phyloP scores from a whole-genome alignment of 176 grass and related monocot genomes.

The Carex scoparia region DNA sequence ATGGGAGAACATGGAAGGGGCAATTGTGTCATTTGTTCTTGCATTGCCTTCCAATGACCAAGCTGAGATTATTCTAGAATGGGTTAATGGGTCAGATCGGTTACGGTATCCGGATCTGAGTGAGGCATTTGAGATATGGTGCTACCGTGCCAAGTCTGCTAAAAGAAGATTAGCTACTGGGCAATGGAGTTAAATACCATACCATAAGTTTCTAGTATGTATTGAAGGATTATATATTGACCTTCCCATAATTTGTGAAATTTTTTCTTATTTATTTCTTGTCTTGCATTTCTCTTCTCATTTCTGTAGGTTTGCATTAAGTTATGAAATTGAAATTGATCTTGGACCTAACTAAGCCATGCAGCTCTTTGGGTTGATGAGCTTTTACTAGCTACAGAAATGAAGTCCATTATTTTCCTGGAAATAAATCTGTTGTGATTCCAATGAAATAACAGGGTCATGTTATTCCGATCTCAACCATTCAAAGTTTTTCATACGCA shows the following conservation, averaged over 20 bases:
- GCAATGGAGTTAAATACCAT: slow-evolving; percentile 42
- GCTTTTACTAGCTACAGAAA: neutral
- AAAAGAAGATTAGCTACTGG: slow-evolving; percentile 52
- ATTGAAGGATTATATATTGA: neutral
- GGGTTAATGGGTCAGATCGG: slow-evolving; percentile 67
- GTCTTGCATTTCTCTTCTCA: neutral
- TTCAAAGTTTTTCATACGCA: too few species aligned
- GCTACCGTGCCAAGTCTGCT: slow-evolving; percentile 76
- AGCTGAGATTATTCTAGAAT: slow-evolving; percentile 68
- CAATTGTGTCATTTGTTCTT: slow-evolving; percentile 64
- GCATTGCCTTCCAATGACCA: slow-evolving; percentile 82
- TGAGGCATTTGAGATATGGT: slow-evolving; percentile 96
- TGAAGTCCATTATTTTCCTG: neutral
- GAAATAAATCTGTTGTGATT: too few species aligned
- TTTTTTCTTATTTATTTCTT: neutral
- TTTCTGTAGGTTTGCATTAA: neutral
- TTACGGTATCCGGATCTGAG: slow-evolving; percentile 86
- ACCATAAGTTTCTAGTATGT: slow-evolving; percentile 42
- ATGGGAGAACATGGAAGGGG: slow-evolving; percentile 77
- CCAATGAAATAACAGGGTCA: too few species aligned
- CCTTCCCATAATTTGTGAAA: neutral
- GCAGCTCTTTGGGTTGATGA: neutral
- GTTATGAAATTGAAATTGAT: neutral
- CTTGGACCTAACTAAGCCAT: neutral
- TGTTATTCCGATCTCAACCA: too few species aligned